Conservation (phyloP, 805 yeast species). For the Saturnispora bothae region DNA sequence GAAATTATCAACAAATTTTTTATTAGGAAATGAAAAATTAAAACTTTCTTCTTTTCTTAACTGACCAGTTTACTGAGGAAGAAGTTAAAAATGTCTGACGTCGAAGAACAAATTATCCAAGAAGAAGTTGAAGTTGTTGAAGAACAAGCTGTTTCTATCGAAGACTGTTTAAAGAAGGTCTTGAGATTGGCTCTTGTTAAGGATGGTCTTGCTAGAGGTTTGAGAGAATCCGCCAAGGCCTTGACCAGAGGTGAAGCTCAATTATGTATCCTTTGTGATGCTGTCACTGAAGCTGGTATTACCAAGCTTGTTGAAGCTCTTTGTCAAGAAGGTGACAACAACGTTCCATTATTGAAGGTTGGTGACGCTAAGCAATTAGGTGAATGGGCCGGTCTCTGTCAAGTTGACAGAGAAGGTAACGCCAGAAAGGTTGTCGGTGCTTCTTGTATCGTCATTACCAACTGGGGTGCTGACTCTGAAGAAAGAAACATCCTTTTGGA, state of each 20-base stretch:
- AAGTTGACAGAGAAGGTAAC: slow-evolving; percentile 99
- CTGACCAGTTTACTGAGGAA: slow-evolving; percentile 34
- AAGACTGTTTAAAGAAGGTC: slow-evolving; percentile 97
- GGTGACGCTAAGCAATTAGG: slow-evolving; percentile 99
- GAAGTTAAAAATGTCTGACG: slow-evolving; percentile 70
- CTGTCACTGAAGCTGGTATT: slow-evolving; percentile 96
- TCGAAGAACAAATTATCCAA: slow-evolving; percentile 74
- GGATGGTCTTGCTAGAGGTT: slow-evolving; percentile 99
- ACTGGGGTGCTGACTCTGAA: slow-evolving; percentile 99
- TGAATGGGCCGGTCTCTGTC: slow-evolving; percentile 99
- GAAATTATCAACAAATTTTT: background rate
- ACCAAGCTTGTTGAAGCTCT: slow-evolving; percentile 97
- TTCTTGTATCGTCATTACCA: slow-evolving; percentile 97
- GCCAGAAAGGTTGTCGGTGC: slow-evolving; percentile 99
- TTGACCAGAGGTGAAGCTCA: slow-evolving; percentile 96
- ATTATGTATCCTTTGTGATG: slow-evolving; percentile 93
- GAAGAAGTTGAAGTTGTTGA: slow-evolving; percentile 70
- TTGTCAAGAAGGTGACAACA: slow-evolving; percentile 94
- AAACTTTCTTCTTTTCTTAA: slow-evolving; percentile 9
- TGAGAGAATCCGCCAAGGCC: slow-evolving; percentile 99
- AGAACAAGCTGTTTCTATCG: slow-evolving; percentile 85
- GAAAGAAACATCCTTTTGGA: slow-evolving; percentile 94
- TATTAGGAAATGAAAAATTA: background rate
- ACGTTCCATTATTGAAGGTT: slow-evolving; percentile 97
- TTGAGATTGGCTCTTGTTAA: slow-evolving; percentile 95